These are phyloP conservation scores for Neophaeococcomyces mojaviensis DNA, from an alignment of 2,329 filamentous ascomycete species.

Conservation along the genomic window DNA sequence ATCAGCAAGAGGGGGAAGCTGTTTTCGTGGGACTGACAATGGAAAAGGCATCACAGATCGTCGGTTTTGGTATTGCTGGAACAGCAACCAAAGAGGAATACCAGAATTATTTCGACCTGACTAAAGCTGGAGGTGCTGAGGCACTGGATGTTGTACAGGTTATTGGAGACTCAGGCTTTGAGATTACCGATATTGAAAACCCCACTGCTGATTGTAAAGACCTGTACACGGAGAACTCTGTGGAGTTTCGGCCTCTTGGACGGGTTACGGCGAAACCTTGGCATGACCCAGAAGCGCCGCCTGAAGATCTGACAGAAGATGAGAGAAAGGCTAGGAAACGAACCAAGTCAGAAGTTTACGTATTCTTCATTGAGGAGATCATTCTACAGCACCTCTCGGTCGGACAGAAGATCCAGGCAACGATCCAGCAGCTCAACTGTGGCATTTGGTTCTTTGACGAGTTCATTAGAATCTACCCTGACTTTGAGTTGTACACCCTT, in stretches of 20 bases:
- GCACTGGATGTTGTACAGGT: constrained; percentile 36
- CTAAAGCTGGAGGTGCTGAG: constrained; percentile 24
- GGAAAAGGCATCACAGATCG: constrained; percentile 42
- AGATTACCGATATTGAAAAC: constrained; percentile 49
- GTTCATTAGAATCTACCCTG: constrained; percentile 48
- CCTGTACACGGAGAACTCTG: constrained; percentile 40
- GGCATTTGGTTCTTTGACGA: constrained; percentile 60
- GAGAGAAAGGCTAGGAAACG: constrained; percentile 21
- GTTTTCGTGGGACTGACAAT: constrained; percentile 34
- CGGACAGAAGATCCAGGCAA: constrained; percentile 57
- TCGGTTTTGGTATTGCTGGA: constrained; percentile 44
- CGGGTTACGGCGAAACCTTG: constrained; percentile 47
- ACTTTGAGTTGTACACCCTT: constrained; percentile 57
- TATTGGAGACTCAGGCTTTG: constrained; percentile 48
- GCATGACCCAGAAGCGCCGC: constrained; percentile 35
- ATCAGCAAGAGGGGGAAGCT: constrained; percentile 25
- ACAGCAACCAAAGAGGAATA: constrained; percentile 36
- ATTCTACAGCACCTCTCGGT: constrained; percentile 50
- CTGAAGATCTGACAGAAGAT: constrained; percentile 32
- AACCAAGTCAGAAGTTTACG: constrained; percentile 33
- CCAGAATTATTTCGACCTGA: constrained; percentile 29
- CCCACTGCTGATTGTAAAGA: constrained; percentile 38
- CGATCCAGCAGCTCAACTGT: constrained; percentile 50
- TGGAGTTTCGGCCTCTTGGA: constrained; percentile 45
- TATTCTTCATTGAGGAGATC: constrained; percentile 62